phyloP scores from a whole-genome alignment of 176 grass and related monocot species.

The Cenchrus americanus region DNA sequence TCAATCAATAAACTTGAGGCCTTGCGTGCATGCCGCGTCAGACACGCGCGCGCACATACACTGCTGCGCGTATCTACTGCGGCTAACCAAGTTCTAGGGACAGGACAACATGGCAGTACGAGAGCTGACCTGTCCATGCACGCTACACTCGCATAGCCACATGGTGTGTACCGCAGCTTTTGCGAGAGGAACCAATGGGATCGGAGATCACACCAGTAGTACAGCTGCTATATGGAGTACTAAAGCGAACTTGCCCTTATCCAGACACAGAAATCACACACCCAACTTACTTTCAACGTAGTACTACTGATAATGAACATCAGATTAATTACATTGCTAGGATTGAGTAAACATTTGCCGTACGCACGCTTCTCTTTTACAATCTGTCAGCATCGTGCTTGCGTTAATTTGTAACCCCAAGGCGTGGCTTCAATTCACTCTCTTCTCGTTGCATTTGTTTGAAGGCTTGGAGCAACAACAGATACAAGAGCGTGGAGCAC shows the following conservation, averaged over 20 bases:
- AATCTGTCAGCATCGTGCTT: neutral
- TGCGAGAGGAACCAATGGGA: neutral
- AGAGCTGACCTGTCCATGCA: conserved; percentile 21
- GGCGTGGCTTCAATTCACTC: neutral
- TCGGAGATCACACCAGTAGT: neutral
- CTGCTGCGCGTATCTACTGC: conserved; percentile 9
- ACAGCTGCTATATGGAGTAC: conserved; percentile 2
- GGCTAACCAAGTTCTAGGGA: conserved; percentile 17
- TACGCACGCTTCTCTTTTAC: neutral
- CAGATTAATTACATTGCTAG: neutral
- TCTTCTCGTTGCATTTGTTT: neutral
- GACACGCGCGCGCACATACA: neutral
- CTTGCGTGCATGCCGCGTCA: neutral
- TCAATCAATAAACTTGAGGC: neutral
- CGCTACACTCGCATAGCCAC: neutral
- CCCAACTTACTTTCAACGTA: neutral
- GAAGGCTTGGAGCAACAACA: conserved; percentile 95
- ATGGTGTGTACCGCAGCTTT: conserved; percentile 36
- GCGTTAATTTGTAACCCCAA: neutral
- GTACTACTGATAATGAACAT: neutral
- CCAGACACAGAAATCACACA: neutral
- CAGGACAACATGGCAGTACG: conserved; percentile 30
- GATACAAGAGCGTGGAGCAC: conserved; percentile 94
- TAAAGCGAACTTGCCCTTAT: neutral
- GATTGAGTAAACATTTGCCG: neutral